Evolutionary conservation across 2,329 filamentous ascomycete genomes (phyloP).

Genomic region (Fusarium sp.): DNA sequence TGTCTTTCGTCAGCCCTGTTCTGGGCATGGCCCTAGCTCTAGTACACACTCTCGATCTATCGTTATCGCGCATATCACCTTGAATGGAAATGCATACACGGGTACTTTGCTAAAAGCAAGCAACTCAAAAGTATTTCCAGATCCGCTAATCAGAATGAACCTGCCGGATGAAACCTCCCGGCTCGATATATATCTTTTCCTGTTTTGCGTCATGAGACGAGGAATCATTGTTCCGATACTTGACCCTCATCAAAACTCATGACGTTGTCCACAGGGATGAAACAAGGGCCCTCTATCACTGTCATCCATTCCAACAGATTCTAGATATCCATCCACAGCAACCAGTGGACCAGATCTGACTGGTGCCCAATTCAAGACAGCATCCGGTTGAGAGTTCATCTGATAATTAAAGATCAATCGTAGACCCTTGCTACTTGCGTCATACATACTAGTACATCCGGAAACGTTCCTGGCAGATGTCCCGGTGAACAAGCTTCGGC

Average conservation of each 20-base stretch:
- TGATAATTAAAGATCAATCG: background rate
- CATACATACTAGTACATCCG: background rate
- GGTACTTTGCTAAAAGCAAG: background rate
- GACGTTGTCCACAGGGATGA: background rate
- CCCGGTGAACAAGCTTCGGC: background rate
- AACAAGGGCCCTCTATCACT: background rate
- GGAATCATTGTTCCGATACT: too few species aligned
- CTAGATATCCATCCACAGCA: background rate
- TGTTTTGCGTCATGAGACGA: background rate
- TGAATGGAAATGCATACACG: background rate
- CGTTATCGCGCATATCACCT: too few species aligned
- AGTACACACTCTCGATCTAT: too few species aligned
- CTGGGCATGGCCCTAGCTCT: too few species aligned
- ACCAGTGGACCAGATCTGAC: too few species aligned
- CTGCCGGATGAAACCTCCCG: background rate
- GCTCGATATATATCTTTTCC: rapidly evolving
- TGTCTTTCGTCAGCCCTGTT: background rate
- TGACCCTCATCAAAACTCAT: too few species aligned
- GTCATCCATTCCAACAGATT: background rate
- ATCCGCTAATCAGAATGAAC: background rate
- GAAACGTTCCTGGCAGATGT: background rate
- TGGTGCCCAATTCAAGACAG: too few species aligned
- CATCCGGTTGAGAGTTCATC: too few species aligned
- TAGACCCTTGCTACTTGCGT: background rate
- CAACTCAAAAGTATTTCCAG: background rate